Conservation (phyloP, 306 rosid genomes). For the Benincasa hispida region DNA sequence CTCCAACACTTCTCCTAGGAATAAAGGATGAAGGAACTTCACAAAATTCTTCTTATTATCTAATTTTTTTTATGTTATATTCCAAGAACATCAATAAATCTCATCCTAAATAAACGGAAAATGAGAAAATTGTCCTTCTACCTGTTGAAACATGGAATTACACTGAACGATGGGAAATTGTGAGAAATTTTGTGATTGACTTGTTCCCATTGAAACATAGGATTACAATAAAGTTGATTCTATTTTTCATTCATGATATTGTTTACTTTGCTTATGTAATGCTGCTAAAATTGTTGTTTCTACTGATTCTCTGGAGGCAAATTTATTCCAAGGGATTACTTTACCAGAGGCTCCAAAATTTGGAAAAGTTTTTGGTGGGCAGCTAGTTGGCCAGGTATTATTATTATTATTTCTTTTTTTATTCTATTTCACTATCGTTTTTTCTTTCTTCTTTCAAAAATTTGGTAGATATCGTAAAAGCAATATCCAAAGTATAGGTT, state of each 20-base stretch:
- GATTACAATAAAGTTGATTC: neutral
- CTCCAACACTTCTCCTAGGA: neutral
- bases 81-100: neutral
- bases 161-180: neutral
- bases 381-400: slow-evolving; percentile 59
- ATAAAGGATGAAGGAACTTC: neutral
- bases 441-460: neutral
- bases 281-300: neutral
- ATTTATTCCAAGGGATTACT: slow-evolving; percentile 79
- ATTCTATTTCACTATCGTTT: neutral
- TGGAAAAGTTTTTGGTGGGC: slow-evolving; percentile 94
- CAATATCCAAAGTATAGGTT: neutral
- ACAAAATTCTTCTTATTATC: neutral
- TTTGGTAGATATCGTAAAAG: neutral
- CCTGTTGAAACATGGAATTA: neutral
- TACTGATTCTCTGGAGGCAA: slow-evolving; percentile 36
- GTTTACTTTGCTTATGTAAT: neutral
- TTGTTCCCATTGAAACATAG: neutral
- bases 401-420: neutral
- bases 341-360: slow-evolving; percentile 65
- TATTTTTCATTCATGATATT: neutral
- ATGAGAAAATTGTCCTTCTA: neutral
- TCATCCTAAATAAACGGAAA: neutral
- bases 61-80: neutral
- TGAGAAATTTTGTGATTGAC: neutral